These are phyloP conservation scores for Colletotrichum magnum DNA, from an alignment of 2,329 filamentous ascomycete species.

Conservation along the genomic window DNA sequence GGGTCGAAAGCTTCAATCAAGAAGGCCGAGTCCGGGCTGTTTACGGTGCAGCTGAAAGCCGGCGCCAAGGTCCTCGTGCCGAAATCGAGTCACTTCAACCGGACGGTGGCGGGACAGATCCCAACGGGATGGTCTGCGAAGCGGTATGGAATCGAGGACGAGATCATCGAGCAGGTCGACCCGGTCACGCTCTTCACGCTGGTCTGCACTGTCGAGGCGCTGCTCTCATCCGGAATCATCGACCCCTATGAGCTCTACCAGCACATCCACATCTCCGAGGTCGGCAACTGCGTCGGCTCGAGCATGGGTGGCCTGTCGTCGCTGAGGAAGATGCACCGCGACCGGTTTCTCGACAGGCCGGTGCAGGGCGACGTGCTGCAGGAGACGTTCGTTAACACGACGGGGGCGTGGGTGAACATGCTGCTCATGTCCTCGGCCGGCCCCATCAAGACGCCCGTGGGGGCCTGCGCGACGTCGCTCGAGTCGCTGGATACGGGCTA, in stretches of 20 bases:
- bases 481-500: slow-evolving; percentile 53
- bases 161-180: slow-evolving; percentile 97
- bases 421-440: slow-evolving; percentile 53
- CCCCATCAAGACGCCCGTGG: slow-evolving; percentile 52
- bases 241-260: slow-evolving; percentile 50
- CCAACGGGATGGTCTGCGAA: slow-evolving; percentile 98
- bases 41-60: slow-evolving; percentile 93
- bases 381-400: slow-evolving; percentile 54
- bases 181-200: slow-evolving; percentile 95
- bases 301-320: slow-evolving; percentile 47
- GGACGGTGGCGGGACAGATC: slow-evolving; percentile 95
- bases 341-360: slow-evolving; percentile 48
- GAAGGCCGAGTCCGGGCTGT: slow-evolving; percentile 95
- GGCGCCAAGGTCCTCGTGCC: slow-evolving; percentile 94
- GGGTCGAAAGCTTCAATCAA: slow-evolving; percentile 97
- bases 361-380: slow-evolving; percentile 52
- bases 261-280: slow-evolving; percentile 53
- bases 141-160: slow-evolving; percentile 94
- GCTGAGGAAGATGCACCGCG: slow-evolving; percentile 48
- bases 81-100: slow-evolving; percentile 95
- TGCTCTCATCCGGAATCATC: slow-evolving; percentile 93
- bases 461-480: slow-evolving; percentile 54
- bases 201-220: slow-evolving; percentile 91
- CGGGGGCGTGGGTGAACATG: slow-evolving; percentile 57
- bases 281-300: slow-evolving; percentile 53